phyloP scores from a whole-genome alignment of 2,329 filamentous ascomycete genomes.

The Stylonectria norvegica region DNA sequence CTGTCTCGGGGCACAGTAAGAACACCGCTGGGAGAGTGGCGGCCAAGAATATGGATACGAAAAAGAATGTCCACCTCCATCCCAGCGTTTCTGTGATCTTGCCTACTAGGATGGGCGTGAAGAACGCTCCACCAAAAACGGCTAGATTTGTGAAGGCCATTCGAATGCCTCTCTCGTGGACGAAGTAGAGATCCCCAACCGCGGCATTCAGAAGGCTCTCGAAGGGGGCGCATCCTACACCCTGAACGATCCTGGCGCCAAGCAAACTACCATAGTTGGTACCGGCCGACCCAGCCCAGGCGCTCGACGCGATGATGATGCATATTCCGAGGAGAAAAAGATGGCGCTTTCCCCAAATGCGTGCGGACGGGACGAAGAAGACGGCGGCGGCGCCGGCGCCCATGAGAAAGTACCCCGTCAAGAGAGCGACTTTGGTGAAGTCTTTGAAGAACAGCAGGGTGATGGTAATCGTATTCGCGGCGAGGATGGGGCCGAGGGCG shows the following conservation, averaged over 20 bases:
- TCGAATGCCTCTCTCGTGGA: conserved; percentile 76
- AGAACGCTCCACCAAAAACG: conserved; percentile 55
- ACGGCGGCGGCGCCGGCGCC: conserved; percentile 79
- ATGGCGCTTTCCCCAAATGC: conserved; percentile 92
- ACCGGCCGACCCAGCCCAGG: conserved; percentile 71
- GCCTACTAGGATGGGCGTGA: conserved; percentile 85
- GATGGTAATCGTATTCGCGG: conserved; percentile 80
- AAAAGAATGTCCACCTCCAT: conserved; percentile 88
- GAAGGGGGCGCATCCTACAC: conserved; percentile 81
- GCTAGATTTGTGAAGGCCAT: conserved; percentile 74
- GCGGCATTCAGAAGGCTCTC: conserved; percentile 86
- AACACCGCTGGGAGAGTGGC: conserved; percentile 67
- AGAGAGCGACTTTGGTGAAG: conserved; percentile 73
- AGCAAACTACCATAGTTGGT: conserved; percentile 69
- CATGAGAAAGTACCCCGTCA: conserved; percentile 84
- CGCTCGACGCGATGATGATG: conserved; percentile 68
- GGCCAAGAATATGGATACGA: conserved; percentile 80
- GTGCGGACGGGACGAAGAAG: conserved; percentile 80
- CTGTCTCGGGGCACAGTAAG: conserved; percentile 81
- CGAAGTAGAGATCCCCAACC: conserved; percentile 86
- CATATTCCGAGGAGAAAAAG: conserved; percentile 75
- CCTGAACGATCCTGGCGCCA: conserved; percentile 79
- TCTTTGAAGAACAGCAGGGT: conserved; percentile 60
- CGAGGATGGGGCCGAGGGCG: conserved; percentile 79
- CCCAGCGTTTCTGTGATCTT: conserved; percentile 73